These are phyloP conservation scores for Firmiana major DNA, from an alignment of 345 rosid species.

Conservation along the genomic window DNA sequence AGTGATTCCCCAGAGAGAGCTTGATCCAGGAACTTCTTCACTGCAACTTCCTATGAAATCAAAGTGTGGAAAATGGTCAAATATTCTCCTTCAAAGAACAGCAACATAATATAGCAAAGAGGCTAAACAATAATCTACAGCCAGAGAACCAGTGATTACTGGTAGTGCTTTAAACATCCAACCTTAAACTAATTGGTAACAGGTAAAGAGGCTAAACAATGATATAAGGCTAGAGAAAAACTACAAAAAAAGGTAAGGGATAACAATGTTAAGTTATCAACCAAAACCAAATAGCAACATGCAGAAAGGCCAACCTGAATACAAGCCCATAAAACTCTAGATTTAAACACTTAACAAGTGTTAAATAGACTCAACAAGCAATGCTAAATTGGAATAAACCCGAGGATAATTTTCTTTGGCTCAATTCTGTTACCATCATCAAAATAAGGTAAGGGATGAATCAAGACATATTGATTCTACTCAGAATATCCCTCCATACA, in stretches of 20 bases:
- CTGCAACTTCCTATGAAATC: slow-evolving; percentile 78
- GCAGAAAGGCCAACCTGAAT: neutral
- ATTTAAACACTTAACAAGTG: neutral
- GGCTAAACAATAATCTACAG: too few species aligned
- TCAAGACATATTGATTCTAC: neutral
- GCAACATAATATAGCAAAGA: slow-evolving; percentile 1
- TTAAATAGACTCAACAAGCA: neutral
- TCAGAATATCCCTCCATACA: neutral
- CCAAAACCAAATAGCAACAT: neutral
- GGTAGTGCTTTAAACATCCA: neutral
- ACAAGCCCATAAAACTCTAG: neutral
- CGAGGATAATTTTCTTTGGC: neutral
- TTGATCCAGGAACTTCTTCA: slow-evolving; percentile 90
- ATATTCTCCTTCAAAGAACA: neutral
- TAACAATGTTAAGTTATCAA: neutral
- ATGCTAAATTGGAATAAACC: neutral
- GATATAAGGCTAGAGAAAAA: neutral
- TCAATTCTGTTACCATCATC: neutral
- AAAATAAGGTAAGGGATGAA: neutral
- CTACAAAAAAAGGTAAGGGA: neutral
- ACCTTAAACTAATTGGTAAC: neutral
- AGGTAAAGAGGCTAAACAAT: neutral
- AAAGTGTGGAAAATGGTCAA: slow-evolving; percentile 17
- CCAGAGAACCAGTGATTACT: neutral
- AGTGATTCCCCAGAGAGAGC: slow-evolving; percentile 72